Base-by-base conservation (phyloP, 1,284 basidiomycete species). In the Pyrrhoderma lamaoense region DNA sequence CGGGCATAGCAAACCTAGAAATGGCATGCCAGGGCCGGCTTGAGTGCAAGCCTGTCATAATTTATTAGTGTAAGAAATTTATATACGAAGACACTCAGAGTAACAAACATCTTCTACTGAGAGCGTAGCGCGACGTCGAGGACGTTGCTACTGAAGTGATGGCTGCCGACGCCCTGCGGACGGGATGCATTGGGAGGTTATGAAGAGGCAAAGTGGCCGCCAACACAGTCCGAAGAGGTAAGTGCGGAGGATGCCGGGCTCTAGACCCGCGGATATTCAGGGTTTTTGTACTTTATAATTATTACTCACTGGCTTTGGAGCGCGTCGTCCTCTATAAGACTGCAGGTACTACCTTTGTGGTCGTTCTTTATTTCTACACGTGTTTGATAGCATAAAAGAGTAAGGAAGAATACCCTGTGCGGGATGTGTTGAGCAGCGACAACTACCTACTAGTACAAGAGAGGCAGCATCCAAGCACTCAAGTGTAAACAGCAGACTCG, bases 1-100 rank as follows among this genome's bases (percentile, higher is more conserved):
- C 90, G n/a, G 90, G 90, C 89, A 93, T 93, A 57, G 77, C 70
- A 56, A 93, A 76, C 54, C 80, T 79, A 38, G 85, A 81, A 45
- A 88, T 74, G 27, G 80, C 87, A 60, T 67, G 65, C 42, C 83
- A 77, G 49, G 63, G 61, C 40, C 68, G 61, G 21, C 79, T 75
- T 40, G 73, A 70, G 66, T 85, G 85, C 47, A 89, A 61, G 54
- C 72, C 85, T 88, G 61, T 21, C 39, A n/a, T n/a, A 16, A 43
- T 23, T 18, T 11, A 31, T n/a, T 31, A 25, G 23, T 40, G 7
- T 34, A 16, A n/a, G 43, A 39, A 18, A 16, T 9, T 22, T 40
- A 5, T 22, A 1, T 2, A 23, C 22, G 38, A 31, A 18, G 23
- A 13, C 11, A 21, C 3, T 23, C 8, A 5, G 18, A 1, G 38